Percentiles rank a stretch among this genome's conserved stretches.
These are phyloP conservation scores for Cerrena zonata DNA, from an alignment of 1,284 basidiomycete species.

Conservation along the genomic window DNA sequence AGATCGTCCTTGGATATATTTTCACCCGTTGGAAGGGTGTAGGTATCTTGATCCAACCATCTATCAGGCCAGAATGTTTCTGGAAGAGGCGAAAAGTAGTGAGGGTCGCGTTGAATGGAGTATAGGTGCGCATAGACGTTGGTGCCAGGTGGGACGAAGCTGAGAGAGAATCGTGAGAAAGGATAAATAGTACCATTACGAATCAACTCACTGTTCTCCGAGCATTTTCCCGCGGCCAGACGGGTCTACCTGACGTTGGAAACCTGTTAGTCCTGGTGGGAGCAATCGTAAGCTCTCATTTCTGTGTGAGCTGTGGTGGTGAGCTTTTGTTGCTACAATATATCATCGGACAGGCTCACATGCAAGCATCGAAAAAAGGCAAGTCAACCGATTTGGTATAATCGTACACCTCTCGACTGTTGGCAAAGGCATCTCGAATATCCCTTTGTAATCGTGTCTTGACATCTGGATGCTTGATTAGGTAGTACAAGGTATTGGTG, in stretches of 20 bases:
- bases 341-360: too few relatives aligned
- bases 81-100: slow-evolving; percentile 36
- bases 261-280: slow-evolving; percentile 32
- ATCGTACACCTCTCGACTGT: slow-evolving; percentile 9
- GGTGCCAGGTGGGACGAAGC: slow-evolving; percentile 38
- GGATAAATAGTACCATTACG: neutral
- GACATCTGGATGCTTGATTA: slow-evolving; percentile 10
- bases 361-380: slow-evolving; percentile 18
- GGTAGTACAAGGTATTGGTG: slow-evolving; percentile 14
- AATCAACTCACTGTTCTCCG: slow-evolving; percentile 19
- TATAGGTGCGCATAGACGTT: slow-evolving; percentile 32
- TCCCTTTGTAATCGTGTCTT: slow-evolving; percentile 12
- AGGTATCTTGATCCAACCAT: slow-evolving; percentile 29
- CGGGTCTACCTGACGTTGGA: slow-evolving; percentile 27
- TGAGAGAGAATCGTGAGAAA: slow-evolving; percentile 12
- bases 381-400: slow-evolving; percentile 9
- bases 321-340: too few relatives aligned
- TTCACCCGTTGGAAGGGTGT: slow-evolving; percentile 12
- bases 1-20: slow-evolving; percentile 9
- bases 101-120: slow-evolving; percentile 35
- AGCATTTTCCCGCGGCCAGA: slow-evolving; percentile 30
- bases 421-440: slow-evolving; percentile 12
- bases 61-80: slow-evolving; percentile 40
- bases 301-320: too few relatives aligned
- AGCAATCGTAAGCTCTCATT: slow-evolving; percentile 38